Evolutionary conservation across 805 yeast species (phyloP).

Genomic region (Saccharomycopsis synnaedendra): DNA sequence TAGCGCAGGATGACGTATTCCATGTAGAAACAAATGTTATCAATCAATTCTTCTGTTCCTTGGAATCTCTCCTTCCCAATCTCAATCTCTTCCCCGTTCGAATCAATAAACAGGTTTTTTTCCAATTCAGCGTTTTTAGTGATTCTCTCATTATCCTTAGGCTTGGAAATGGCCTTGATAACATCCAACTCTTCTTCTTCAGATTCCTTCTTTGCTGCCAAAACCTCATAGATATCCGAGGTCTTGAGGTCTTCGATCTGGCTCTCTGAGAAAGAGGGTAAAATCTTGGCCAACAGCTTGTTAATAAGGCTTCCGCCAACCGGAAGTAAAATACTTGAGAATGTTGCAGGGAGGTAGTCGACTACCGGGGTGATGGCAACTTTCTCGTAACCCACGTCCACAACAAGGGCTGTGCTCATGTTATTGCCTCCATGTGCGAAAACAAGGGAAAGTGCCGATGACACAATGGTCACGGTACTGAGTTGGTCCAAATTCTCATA

Average conservation of each 20-base stretch:
- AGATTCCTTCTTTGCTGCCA: slow-evolving; percentile 43
- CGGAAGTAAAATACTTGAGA: slow-evolving; percentile 37
- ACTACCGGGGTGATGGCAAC: slow-evolving; percentile 75
- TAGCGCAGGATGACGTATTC: slow-evolving; percentile 22
- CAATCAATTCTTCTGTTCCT: slow-evolving; percentile 57
- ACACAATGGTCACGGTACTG: slow-evolving; percentile 60
- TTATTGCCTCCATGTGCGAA: slow-evolving; percentile 56
- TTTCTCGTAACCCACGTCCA: slow-evolving; percentile 69
- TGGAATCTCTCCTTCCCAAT: slow-evolving; percentile 88
- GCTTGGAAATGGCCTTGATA: slow-evolving; percentile 47
- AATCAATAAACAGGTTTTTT: slow-evolving; percentile 58
- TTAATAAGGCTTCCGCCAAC: slow-evolving; percentile 63
- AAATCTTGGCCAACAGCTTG: slow-evolving; percentile 32
- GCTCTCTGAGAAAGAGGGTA: slow-evolving; percentile 42
- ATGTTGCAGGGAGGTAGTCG: slow-evolving; percentile 52
- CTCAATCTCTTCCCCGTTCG: slow-evolving; percentile 38
- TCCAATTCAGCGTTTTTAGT: slow-evolving; percentile 57
- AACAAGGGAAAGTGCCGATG: slow-evolving; percentile 55
- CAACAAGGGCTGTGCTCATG: slow-evolving; percentile 54
- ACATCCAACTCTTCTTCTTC: slow-evolving; percentile 30
- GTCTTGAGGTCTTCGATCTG: slow-evolving; percentile 70
- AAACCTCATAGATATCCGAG: slow-evolving; percentile 69
- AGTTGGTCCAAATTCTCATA: slow-evolving; percentile 58
- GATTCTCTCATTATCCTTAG: slow-evolving; percentile 21
- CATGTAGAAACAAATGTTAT: slow-evolving; percentile 40